Conservation (phyloP, 2,329 filamentous ascomycete species). For the Coniochaeta sp. region DNA sequence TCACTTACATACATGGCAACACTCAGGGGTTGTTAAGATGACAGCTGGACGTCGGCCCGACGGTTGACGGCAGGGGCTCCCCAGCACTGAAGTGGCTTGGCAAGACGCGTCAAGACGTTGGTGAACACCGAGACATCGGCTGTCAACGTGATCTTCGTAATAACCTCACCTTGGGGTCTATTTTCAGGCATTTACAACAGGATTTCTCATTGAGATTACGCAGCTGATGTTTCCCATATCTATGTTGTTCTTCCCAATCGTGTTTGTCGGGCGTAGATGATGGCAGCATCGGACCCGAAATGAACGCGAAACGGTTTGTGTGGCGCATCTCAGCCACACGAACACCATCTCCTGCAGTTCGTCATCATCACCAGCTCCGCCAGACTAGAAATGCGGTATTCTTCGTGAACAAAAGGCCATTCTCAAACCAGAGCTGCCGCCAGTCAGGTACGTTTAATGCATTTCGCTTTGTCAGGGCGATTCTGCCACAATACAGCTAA, state of each 20-base stretch:
- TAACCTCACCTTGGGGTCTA: not conserved
- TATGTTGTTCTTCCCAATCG: not conserved
- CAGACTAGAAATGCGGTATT: not conserved
- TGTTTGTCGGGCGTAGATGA: not conserved
- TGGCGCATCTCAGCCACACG: conserved; percentile 2
- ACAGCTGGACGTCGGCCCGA: not conserved
- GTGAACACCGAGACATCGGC: not conserved
- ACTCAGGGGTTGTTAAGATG: not conserved
- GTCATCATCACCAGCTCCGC: not conserved
- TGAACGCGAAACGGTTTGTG: not conserved
- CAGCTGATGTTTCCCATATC: not conserved
- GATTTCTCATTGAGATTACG: not conserved
- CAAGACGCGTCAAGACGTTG: not conserved
- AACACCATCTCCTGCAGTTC: not conserved
- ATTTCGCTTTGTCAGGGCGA: not conserved
- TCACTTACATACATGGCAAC: not conserved
- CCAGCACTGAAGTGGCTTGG: not conserved
- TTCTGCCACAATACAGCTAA: not conserved
- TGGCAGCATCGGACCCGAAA: not conserved
- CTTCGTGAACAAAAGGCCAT: not conserved
- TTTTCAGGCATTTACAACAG: not conserved
- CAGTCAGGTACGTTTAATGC: not conserved
- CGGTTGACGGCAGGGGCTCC: not conserved
- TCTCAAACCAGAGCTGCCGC: not conserved
- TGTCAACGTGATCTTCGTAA: not conserved